Evolutionary conservation across 2,329 filamentous ascomycete genomes (phyloP).

Genomic region (Cryphonectria radicalis): DNA sequence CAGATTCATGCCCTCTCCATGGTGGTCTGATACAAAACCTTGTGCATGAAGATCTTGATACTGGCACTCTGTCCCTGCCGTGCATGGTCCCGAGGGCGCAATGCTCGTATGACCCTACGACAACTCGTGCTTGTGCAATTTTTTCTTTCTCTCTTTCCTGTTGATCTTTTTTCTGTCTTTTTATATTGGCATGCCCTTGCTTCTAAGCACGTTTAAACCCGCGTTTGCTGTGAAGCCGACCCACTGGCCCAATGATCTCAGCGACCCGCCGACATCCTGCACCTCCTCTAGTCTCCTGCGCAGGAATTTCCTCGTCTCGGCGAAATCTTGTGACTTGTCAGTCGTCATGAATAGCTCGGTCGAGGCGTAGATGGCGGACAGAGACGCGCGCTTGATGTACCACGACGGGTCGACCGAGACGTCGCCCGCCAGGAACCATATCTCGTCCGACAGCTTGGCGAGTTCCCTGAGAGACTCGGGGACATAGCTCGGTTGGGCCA

Average conservation of each 20-base stretch:
- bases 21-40: not conserved
- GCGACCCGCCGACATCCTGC: conserved; percentile 62
- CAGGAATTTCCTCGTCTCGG: conserved; percentile 80
- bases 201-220: conserved; percentile 80
- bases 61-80: not conserved
- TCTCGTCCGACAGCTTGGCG: conserved; percentile 83
- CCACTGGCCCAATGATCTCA: conserved; percentile 74
- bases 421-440: conserved; percentile 86
- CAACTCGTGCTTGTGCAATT: not conserved
- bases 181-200: conserved; percentile 81
- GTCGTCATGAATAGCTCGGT: conserved; percentile 94
- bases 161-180: not conserved
- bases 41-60: not conserved
- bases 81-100: not conserved
- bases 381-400: conserved; percentile 71
- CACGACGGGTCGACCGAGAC: conserved; percentile 80
- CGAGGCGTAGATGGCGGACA: conserved; percentile 67
- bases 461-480: conserved; percentile 79
- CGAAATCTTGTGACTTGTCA: conserved; percentile 74
- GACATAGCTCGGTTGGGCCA: conserved; percentile 83
- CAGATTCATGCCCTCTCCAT: not conserved
- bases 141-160: conserved; percentile 33
- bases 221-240: conserved; percentile 79
- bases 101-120: not conserved
- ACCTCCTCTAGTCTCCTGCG: conserved; percentile 74